Conservation (phyloP, 2,329 filamentous ascomycete species). For the Paraphoma chrysanthemicola region DNA sequence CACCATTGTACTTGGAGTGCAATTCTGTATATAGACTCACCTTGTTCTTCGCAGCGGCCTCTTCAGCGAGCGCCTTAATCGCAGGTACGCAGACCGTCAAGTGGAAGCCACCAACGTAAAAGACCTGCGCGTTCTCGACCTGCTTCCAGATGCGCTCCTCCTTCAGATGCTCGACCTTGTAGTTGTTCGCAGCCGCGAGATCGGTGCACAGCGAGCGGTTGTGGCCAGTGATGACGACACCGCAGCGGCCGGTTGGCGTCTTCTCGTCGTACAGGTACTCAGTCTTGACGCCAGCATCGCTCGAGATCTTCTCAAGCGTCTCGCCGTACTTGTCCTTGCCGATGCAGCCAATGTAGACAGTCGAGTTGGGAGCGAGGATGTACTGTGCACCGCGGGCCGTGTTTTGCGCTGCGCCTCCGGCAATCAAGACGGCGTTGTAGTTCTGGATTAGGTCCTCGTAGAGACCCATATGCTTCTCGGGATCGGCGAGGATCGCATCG, state of each 20-base stretch:
- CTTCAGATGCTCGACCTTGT: constrained; percentile 93
- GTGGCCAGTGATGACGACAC: constrained; percentile 95
- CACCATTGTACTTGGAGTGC: too few species aligned
- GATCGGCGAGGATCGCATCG: constrained; percentile 93
- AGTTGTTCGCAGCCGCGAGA: constrained; percentile 94
- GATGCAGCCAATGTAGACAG: constrained; percentile 92
- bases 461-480: constrained; percentile 81
- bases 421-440: constrained; percentile 91
- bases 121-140: constrained; percentile 85
- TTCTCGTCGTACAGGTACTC: constrained; percentile 92
- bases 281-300: constrained; percentile 85
- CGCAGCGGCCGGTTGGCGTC: constrained; percentile 89
- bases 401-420: constrained; percentile 96
- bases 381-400: constrained; percentile 95
- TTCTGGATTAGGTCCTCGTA: constrained; percentile 95
- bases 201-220: constrained; percentile 95
- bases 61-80: constrained; percentile 86
- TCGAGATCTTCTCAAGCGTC: constrained; percentile 83
- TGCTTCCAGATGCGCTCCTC: constrained; percentile 89
- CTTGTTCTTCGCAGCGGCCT: constrained; percentile 91
- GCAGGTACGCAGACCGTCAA: constrained; percentile 94
- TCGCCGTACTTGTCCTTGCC: constrained; percentile 96
- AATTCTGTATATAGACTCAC: constrained; percentile 37
- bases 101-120: constrained; percentile 96
- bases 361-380: constrained; percentile 86